A percentile compares a stretch with the other conserved stretches of the same genome.
Conservation (phyloP, 768 basidiomycete species). For the Kwoniella botswanensis region DNA sequence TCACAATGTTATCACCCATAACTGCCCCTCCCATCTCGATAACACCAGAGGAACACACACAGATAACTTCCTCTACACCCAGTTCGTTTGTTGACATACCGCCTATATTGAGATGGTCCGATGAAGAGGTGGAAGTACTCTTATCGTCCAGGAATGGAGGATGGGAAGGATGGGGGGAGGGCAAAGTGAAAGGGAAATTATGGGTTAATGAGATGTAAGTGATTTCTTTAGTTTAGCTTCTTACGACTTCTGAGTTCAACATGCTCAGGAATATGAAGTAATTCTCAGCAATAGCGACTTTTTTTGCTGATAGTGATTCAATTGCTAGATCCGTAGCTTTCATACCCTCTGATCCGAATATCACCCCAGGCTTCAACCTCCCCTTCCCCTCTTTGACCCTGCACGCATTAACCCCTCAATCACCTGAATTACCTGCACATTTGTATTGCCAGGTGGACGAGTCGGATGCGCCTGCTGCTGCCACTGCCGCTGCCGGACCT, state of each 20-base stretch:
- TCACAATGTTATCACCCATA: constrained; percentile 13
- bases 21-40: constrained; percentile 60
- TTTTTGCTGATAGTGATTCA: background rate
- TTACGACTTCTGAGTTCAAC: too few species aligned
- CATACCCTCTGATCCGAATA: constrained; percentile 66
- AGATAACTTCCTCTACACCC: constrained; percentile 78
- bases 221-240: background rate
- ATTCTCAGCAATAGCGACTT: too few species aligned
- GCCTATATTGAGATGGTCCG: constrained; percentile 74
- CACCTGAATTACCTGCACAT: constrained; percentile 38
- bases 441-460: constrained; percentile 95
- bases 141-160: constrained; percentile 73
- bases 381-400: constrained; percentile 88
- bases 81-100: constrained; percentile 82
- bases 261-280: too few species aligned
- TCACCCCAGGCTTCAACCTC: constrained; percentile 72
- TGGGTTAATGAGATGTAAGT: constrained; percentile 84
- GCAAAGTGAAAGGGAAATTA: constrained; percentile 69
- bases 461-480: constrained; percentile 46
- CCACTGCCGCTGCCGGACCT: background rate
- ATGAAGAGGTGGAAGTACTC: constrained; percentile 68
- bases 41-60: constrained; percentile 71
- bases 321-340: constrained; percentile 72
- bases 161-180: constrained; percentile 62
- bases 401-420: constrained; percentile 83